Evolutionary conservation across 1,284 basidiomycete genomes (phyloP), one percentile per base, ranked within the genome.

Genomic region (Sanguinoderma infundibulare): DNA sequence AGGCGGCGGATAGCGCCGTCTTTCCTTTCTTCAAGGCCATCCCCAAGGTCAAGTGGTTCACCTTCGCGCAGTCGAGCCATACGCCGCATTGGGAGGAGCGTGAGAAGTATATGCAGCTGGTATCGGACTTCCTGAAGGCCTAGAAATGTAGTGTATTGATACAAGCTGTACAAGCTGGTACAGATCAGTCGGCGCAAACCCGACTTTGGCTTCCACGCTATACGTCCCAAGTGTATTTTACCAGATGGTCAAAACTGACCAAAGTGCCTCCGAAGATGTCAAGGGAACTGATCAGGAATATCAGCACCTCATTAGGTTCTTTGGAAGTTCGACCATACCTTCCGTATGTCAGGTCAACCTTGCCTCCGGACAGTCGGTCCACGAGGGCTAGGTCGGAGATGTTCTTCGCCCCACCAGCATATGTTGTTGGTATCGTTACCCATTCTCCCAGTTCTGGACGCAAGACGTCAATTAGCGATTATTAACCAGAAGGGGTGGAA

Each of bases 281-380:
- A 34, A 95, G 78, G 1, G 93, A 82, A 62, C 91, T 93, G 38
- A 17, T 35, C 2, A 42, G 26, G 5, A 46, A 6, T 8, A 5
- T n/a, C 5, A 28, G 5, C 3, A 20, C 10, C 5, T 51, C n/a
- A 28, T 35, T 34, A 4, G 4, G 47, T 32, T 2, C n/a, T 5
- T 12, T 32, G 36, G 26, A 57, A 28, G 32, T 35, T 22, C 26
- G 15, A 17, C 12, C 82, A 68, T 69, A 94, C 93, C 95, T 96
- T 63, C 98, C 98, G 74, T 91, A 99, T 1, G 98, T 99, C 65
- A 99, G 78, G 74, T 99, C 97, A 6, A 99, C 95, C 57, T 86
- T 90, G 17, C 98, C 98, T 17, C 76, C 73, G 0, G 95, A 97
- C 7, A 98, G 82, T 9, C 76, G 74, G 68, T 98, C 83, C 3